A percentile compares a stretch with the other conserved stretches of the same genome.
phyloP scores from a whole-genome alignment of 2,329 filamentous ascomycete species.

The Beauveria australis region DNA sequence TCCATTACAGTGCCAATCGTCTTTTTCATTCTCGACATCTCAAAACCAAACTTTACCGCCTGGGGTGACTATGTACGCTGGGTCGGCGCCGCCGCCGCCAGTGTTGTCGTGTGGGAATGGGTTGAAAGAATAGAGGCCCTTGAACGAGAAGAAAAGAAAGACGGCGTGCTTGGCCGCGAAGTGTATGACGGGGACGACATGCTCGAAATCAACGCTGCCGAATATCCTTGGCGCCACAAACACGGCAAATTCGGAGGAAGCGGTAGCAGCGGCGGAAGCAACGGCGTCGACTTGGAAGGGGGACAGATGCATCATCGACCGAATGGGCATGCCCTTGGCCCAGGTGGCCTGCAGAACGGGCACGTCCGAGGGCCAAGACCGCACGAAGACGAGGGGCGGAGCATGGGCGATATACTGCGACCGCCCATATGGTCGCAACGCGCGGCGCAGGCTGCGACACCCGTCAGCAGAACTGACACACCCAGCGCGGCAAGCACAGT shows the following conservation, averaged over 20 bases:
- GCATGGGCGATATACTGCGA: slow-evolving; percentile 31
- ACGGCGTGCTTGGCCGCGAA: slow-evolving; percentile 82
- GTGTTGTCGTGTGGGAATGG: slow-evolving; percentile 98
- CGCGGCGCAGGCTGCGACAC: slow-evolving; percentile 47
- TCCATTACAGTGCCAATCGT: slow-evolving; percentile 84
- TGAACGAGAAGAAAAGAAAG: slow-evolving; percentile 88
- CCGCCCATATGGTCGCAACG: slow-evolving; percentile 47
- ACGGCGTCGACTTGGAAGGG: slow-evolving; percentile 14
- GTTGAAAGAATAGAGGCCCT: slow-evolving; percentile 89
- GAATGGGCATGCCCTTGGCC: neutral
- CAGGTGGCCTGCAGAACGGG: slow-evolving; percentile 14
- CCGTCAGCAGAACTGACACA: slow-evolving; percentile 54
- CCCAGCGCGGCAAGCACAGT: slow-evolving; percentile 56
- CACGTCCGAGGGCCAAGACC: slow-evolving; percentile 14
- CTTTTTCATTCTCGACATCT: slow-evolving; percentile 88
- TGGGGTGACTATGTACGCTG: slow-evolving; percentile 95
- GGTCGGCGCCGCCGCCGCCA: slow-evolving; percentile 91
- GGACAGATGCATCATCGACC: slow-evolving; percentile 5
- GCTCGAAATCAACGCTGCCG: slow-evolving; percentile 55
- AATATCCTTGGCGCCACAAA: slow-evolving; percentile 39
- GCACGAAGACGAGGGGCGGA: slow-evolving; percentile 19
- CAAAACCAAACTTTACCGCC: slow-evolving; percentile 73
- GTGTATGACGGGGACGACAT: slow-evolving; percentile 93
- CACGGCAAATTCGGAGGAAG: slow-evolving; percentile 23
- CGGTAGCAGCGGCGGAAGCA: slow-evolving; percentile 24